Evolutionary conservation across 805 yeast genomes (phyloP).

Genomic region (Nakazawaea siamensis): DNA sequence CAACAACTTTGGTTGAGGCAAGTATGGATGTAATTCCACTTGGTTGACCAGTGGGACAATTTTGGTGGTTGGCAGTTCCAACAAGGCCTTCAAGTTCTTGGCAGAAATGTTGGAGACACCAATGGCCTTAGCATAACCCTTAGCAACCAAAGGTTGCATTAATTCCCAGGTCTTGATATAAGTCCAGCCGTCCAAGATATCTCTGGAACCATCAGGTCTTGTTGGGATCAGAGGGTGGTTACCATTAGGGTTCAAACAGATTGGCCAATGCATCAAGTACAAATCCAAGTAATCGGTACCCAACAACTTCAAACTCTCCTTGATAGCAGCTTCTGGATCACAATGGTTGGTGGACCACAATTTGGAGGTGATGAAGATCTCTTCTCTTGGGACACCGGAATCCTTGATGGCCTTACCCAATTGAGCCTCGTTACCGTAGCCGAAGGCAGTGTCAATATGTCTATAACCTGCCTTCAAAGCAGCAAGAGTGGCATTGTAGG

Average conservation of each 20-base stretch:
- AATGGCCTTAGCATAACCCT: constrained; percentile 53
- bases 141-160: constrained; percentile 49
- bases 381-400: constrained; percentile 33
- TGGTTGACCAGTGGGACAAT: constrained; percentile 67
- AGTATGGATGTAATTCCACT: constrained; percentile 67
- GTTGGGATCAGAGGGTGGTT: constrained; percentile 23
- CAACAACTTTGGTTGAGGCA: constrained; percentile 57
- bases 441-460: constrained; percentile 70
- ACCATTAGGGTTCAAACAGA: constrained; percentile 31
- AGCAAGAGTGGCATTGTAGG: constrained; percentile 42
- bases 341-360: constrained; percentile 37
- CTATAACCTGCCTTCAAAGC: constrained; percentile 63
- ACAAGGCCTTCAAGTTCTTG: constrained; percentile 42
- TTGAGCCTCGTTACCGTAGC: constrained; percentile 58
- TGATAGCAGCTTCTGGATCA: constrained; percentile 38
- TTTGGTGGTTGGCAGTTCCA: constrained; percentile 37
- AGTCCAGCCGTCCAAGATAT: constrained; percentile 24
- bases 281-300: constrained; percentile 57
- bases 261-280: constrained; percentile 65
- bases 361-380: constrained; percentile 58
- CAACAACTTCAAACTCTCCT: constrained; percentile 40
- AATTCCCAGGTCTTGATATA: constrained; percentile 57
- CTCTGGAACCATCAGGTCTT: constrained; percentile 27
- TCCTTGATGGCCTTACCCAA: constrained; percentile 56
- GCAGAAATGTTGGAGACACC: constrained; percentile 76